Evolutionary conservation across 2,329 filamentous ascomycete genomes (phyloP), one percentile per base, ranked within the genome.

Genomic region (Talaromyces sp.): DNA sequence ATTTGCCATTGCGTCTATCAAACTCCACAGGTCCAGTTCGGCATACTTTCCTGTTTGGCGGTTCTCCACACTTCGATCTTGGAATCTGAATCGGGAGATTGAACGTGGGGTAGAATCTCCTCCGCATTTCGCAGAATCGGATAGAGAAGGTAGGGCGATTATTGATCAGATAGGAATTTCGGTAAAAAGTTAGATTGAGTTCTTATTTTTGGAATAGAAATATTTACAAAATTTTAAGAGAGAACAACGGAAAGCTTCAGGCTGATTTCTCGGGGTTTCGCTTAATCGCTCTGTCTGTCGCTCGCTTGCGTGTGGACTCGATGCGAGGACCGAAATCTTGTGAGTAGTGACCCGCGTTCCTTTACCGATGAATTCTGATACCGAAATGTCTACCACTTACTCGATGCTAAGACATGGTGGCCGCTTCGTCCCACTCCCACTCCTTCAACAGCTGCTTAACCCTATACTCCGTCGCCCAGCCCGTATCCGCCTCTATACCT

Each of bases 391-490:
- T 51, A 53, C 27, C 27, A 54, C 13, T 8, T 5, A 54, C 29
- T 34, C 27, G 29, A 13, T 19, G 17, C 27, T 61, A 65, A n/a
- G 40, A 65, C 29, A 58, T 51, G 34, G 40, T 49, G 15, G 38
- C 51, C 2, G 29, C 63, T 31, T 70, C 69, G 29, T 67, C 66
- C 70, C 70, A 70, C 27, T 73, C 76, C 78, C 78, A 80, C 64
- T 78, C 76, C 61, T 73, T 72, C 45, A 80, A 68, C 67, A 89
- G 73, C 68, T 86, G 82, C 67, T 83, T 77, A 29, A 86, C 83
- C 43, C 87, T 81, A 73, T 89, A 88, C 69, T 86, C 81, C 58
- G 87, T 89, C 2, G 86, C 85, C 83, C 86, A 89, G 1, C 87
- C 88, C 38, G 88, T 81, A 70, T 90, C 88, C n/a, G 75, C 77